Percentiles rank a stretch among this genome's conserved stretches.
Evolutionary conservation across 208 protist genomes (phyloP).

Genomic region (Trypanosoma congolense): DNA sequence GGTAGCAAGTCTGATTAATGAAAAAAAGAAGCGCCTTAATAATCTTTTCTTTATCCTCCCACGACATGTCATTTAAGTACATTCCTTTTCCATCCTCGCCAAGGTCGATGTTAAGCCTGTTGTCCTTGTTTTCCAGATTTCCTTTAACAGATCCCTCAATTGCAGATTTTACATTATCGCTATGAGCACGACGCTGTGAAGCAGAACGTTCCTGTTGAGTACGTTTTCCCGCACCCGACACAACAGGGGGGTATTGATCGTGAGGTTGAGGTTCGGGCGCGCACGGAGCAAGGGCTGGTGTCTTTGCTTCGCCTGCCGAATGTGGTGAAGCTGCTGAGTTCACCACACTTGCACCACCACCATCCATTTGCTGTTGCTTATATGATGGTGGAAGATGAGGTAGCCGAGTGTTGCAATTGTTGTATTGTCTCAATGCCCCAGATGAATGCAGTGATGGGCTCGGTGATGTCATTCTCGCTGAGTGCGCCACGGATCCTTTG

Average conservation of each 20-base stretch:
- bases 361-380: background rate
- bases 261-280: background rate
- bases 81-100: conserved; percentile 19
- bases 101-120: conserved; percentile 8
- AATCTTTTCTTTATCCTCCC: conserved; percentile 80
- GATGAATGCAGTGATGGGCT: background rate
- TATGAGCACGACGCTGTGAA: background rate
- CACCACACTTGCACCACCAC: background rate
- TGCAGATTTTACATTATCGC: background rate
- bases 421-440: background rate
- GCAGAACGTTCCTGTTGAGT: background rate
- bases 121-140: conserved; percentile 7
- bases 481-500: background rate
- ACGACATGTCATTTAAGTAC: conserved; percentile 55
- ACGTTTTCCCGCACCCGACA: background rate
- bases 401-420: background rate
- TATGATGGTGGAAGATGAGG: background rate
- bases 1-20: conserved; percentile 73
- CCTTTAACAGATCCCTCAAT: background rate
- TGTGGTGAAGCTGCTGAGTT: background rate
- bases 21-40: conserved; percentile 82
- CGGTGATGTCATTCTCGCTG: conserved; percentile 3
- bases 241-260: background rate
- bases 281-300: background rate
- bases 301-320: background rate